Conservation (phyloP, 345 rosid genomes). For the Heritiera fomes region DNA sequence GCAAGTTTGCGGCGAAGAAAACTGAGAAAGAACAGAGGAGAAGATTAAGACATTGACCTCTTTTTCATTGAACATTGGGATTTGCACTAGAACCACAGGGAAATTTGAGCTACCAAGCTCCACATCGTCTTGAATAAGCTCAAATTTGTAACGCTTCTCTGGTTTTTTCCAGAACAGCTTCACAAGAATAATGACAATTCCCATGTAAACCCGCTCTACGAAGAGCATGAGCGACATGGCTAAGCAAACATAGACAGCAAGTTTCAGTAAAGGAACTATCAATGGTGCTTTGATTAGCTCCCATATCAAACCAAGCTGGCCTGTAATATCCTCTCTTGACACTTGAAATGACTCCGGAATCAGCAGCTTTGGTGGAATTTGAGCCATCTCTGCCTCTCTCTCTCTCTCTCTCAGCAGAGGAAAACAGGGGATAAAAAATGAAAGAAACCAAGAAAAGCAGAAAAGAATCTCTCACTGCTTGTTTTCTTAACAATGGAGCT, state of each 20-base stretch:
- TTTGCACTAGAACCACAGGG: conserved; percentile 92
- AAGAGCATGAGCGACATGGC: conserved; percentile 89
- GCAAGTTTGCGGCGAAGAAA: neutral
- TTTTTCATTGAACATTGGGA: conserved; percentile 98
- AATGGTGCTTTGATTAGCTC: conserved; percentile 91
- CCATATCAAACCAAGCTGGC: conserved; percentile 77
- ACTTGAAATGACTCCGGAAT: conserved; percentile 79
- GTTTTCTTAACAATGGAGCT: conserved; percentile 1
- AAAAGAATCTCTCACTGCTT: neutral
- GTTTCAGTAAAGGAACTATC: conserved; percentile 75
- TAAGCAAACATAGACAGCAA: conserved; percentile 67
- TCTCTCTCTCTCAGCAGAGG: conserved; percentile 24
- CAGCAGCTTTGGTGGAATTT: conserved; percentile 52
- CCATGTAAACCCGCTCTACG: conserved; percentile 91
- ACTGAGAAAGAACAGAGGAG: neutral
- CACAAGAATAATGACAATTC: conserved; percentile 79
- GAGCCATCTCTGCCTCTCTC: conserved; percentile 48
- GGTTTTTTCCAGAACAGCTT: conserved; percentile 96
- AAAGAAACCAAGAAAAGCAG: no score
- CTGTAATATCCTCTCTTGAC: conserved; percentile 65
- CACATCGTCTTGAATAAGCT: conserved; percentile 69
- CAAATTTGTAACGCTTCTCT: conserved; percentile 77
- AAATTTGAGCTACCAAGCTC: conserved; percentile 76
- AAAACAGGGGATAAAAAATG: neutral
- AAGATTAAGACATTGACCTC: conserved; percentile 39